Evolutionary conservation across 805 yeast species (phyloP), one percentile per base, ranked within the genome.

Genomic region (Ogataea ramenticola): DNA sequence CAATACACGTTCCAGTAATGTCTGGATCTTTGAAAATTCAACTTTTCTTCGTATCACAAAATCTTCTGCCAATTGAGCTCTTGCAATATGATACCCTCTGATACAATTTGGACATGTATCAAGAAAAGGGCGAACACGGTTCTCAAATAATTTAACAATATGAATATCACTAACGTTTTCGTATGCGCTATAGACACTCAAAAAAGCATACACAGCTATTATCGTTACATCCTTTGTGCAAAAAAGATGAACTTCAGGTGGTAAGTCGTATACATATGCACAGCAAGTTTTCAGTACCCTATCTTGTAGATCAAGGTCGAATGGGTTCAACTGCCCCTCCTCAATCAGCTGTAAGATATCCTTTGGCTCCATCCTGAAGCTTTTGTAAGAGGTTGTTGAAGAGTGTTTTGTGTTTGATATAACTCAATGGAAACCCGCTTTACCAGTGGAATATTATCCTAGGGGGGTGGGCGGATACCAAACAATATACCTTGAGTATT

Each of bases 31-130:
- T 1, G 47, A 51, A 43, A 53, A 60, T 2, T 56, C 51, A 4
- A 60, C 53, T 12, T 68, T 67, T 55, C 86, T 66, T 26, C 69
- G 65, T 5, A 69, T 55, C 2, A 77, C 66, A 54, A 83, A 80
- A 33, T 72, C 75, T 41, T 72, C 66, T 39, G 77, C 63, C 44
- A 82, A 60, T 20, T 62, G 61, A 14, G 78, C 70, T 51, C 80
- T 70, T 3, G 80, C 79, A 35, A 65, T 57, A 46, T 79, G 77
- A 51, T 80, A 84, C 27, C 68, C 60, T 20, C 65, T 47, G 6
- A 79, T 63, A 60, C 93, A 85, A 5, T 68, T 61, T 2, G 68
- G 63, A 60, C 93, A 85, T 3, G 56, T 46, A 32, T 64, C 60
- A 14, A 84, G 59, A 21, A 71, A 63, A 14, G 24, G 15, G 12